A percentile compares a stretch with the other conserved stretches of the same genome.
phyloP scores from a whole-genome alignment of 2,329 filamentous ascomycete genomes.

The Ambrosiella cleistominuta region DNA sequence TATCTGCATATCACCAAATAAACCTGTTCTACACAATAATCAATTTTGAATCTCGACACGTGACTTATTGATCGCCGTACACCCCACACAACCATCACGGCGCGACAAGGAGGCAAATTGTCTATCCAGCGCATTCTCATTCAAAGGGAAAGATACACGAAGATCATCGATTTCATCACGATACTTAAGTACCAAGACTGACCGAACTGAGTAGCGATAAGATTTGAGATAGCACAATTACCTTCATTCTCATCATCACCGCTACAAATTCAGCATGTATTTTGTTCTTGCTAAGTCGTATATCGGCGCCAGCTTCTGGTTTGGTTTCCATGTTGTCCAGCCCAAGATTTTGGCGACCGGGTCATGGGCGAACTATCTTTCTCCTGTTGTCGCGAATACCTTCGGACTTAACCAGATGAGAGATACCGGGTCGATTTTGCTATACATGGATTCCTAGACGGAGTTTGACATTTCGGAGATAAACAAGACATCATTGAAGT shows the following conservation, averaged over 20 bases:
- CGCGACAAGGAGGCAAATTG: not conserved
- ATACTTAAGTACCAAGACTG: not conserved
- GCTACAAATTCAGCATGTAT: not conserved
- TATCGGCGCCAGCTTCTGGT: conserved; percentile 4
- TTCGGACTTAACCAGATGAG: conserved; percentile 30
- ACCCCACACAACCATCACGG: not conserved
- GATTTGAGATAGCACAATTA: not conserved
- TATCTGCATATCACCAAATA: too few relatives aligned
- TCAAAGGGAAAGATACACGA: not conserved
- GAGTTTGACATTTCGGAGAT: conserved; percentile 22
- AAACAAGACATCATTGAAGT: not conserved
- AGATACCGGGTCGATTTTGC: conserved; percentile 37
- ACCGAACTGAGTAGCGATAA: not conserved
- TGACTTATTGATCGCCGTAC: too few relatives aligned
- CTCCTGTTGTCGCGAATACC: conserved; percentile 26
- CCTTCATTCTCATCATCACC: not conserved
- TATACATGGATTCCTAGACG: conserved; percentile 48
- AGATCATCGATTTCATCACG: not conserved
- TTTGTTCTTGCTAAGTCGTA: conserved; percentile 6
- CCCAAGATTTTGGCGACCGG: not conserved
- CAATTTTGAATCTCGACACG: too few relatives aligned
- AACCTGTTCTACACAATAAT: too few relatives aligned
- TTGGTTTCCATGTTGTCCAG: conserved; percentile 4
- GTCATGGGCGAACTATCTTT: conserved; percentile 22
- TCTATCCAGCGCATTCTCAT: not conserved